These are phyloP conservation scores for Candida golubevii DNA, from an alignment of 805 yeast species.

Conservation along the genomic window DNA sequence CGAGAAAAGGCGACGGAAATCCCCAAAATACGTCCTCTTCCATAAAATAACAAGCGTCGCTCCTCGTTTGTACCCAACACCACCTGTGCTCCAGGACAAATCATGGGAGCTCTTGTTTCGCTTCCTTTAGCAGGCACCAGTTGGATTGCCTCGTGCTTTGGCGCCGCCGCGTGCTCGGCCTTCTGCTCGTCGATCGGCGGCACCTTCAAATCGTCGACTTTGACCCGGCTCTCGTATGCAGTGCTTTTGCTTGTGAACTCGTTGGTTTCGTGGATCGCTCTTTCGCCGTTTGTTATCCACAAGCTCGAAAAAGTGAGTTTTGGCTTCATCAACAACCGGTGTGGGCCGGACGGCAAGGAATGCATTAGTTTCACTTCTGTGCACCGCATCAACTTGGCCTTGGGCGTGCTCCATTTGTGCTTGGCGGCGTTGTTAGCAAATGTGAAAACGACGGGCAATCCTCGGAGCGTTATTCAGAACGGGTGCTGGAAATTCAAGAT, in stretches of 20 bases:
- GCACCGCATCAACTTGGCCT: slow-evolving; percentile 84
- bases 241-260: slow-evolving; percentile 71
- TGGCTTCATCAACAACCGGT: slow-evolving; percentile 64
- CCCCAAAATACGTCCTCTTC: too few relatives aligned
- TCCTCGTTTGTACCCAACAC: background rate
- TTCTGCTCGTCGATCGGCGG: slow-evolving; percentile 51
- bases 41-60: too few relatives aligned
- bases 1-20: too few relatives aligned
- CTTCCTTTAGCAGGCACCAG: slow-evolving; percentile 12
- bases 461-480: slow-evolving; percentile 81
- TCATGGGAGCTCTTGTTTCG: slow-evolving; percentile 18
- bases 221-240: slow-evolving; percentile 88
- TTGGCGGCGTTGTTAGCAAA: slow-evolving; percentile 66
- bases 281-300: slow-evolving; percentile 72
- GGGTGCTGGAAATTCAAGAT: slow-evolving; percentile 87
- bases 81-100: background rate
- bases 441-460: slow-evolving; percentile 71
- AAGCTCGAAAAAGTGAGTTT: slow-evolving; percentile 69
- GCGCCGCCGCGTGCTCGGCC: slow-evolving; percentile 61
- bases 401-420: slow-evolving; percentile 72
- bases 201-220: slow-evolving; percentile 66
- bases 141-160: slow-evolving; percentile 18
- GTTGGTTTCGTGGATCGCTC: slow-evolving; percentile 85
- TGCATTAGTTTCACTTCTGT: slow-evolving; percentile 90
- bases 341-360: slow-evolving; percentile 67